A percentile compares a stretch with the other conserved stretches of the same genome.
Conservation (phyloP, 179 eudicot genomes). For the Silene vulgaris region DNA sequence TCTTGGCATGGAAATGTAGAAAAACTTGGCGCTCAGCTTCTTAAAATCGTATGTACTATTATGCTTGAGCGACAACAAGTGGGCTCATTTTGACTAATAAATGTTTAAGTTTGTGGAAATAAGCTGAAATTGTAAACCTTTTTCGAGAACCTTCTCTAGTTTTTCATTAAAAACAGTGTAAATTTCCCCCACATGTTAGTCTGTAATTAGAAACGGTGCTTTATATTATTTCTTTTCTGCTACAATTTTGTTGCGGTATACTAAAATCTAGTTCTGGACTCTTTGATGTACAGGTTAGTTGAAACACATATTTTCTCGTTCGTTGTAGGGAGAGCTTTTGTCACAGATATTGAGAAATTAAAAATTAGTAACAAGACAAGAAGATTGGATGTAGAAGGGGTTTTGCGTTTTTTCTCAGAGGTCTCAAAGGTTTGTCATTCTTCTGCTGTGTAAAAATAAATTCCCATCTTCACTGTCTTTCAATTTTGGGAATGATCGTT, state of each 20-base stretch:
- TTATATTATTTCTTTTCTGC: neutral
- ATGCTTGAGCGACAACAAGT: neutral
- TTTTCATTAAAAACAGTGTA: neutral
- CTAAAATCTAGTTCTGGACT: conserved; percentile 20
- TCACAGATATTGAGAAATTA: conserved; percentile 93
- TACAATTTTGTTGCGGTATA: neutral
- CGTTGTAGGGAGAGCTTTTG: conserved; percentile 99
- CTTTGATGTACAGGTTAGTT: conserved; percentile 71
- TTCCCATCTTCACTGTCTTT: conserved; percentile 12
- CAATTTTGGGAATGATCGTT: conserved; percentile 1
- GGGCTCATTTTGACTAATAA: neutral
- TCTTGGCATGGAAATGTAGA: neutral
- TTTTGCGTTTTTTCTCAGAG: conserved; percentile 76
- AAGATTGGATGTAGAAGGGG: conserved; percentile 68
- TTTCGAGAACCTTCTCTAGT: neutral
- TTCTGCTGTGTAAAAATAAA: neutral
- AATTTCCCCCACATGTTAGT: neutral
- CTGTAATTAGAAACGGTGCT: conserved; percentile 1
- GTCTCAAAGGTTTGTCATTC: conserved; percentile 56
- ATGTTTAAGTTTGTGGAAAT: neutral
- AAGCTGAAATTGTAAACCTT: neutral
- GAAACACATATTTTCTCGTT: conserved; percentile 98
- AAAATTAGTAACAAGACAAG: conserved; percentile 81
- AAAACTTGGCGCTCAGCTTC: neutral
- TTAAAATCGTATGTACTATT: neutral